Evolutionary conservation across 805 yeast species (phyloP), one percentile per base, ranked within the genome.

Genomic region (Teunomyces gatunensis): DNA sequence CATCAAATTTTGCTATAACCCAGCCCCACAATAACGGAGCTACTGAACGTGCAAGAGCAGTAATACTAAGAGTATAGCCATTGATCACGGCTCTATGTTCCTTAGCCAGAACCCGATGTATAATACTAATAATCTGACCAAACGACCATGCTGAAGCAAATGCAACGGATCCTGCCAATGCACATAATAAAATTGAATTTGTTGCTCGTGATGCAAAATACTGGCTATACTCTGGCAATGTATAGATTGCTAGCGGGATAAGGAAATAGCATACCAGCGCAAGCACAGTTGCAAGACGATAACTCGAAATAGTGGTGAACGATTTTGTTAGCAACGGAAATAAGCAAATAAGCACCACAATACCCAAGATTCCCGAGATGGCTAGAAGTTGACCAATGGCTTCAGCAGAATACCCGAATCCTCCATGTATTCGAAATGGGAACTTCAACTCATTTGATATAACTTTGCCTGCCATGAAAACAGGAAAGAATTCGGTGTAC

Each of bases 1-100:
- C 39, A 20, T 69, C 71, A 27, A 58, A 58, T 21, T 54, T 54
- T 3, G 73, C 58, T 52, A 70, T 68, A 28, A 71, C 48, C 21
- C 55, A 65, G 3, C 87, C 87, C 83, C 84, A 81, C 1, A 68
- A 25, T 7, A 81, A 58, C 0, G 87, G 88, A 2, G 81, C 87
- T 0, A 75, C 37, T 45, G 77, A 81, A 52, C 87, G 64, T 0
- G 85, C 84, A 32, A 77, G 60, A 1, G 87, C 74, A 15, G 77
- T 64, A 30, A 75, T 69, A 34, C 83, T 75, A 58, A 81, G 73
- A 2, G 83, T 70, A 13, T 80, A 71, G 15, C 84, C 83, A 57
- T 83, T 83, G 47, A 83, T 73, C 54, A 79, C 72, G 1, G 85
- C 86, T 42, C 85, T 69, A 52, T 81, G 77, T 50, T 75, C 68